These are phyloP conservation scores for Chrysoporthe cubensis DNA, from an alignment of 2,329 filamentous ascomycete species.

Conservation along the genomic window DNA sequence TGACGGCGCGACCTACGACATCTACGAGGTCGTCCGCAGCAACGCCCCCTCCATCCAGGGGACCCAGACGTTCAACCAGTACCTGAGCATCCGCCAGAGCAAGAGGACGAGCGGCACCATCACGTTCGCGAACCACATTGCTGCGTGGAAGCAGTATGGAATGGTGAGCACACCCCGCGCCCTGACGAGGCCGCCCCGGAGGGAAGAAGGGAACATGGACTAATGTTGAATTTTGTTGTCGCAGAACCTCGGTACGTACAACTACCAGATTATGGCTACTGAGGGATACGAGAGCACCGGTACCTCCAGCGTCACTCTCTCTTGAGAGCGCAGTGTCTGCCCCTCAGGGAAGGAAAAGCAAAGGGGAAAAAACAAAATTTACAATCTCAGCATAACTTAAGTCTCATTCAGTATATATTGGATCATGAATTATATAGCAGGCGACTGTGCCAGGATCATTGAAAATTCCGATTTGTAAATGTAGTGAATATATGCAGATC, in stretches of 20 bases:
- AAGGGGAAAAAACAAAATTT: too few relatives aligned
- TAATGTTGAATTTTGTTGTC: not conserved
- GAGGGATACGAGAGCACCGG: slow-evolving; percentile 47
- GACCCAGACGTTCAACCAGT: slow-evolving; percentile 48
- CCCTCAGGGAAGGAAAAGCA: too few relatives aligned
- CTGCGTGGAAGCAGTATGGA: slow-evolving; percentile 49
- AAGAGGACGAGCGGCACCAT: slow-evolving; percentile 51
- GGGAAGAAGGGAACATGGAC: not conserved
- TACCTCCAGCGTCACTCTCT: slow-evolving; percentile 23
- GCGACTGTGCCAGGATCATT: not conserved
- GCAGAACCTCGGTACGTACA: slow-evolving; percentile 43
- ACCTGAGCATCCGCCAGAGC: slow-evolving; percentile 46
- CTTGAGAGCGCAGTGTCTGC: not conserved
- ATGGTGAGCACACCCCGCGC: slow-evolving; percentile 30
- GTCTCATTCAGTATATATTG: not conserved
- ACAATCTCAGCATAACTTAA: too few relatives aligned
- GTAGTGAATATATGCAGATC: not conserved
- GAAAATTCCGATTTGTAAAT: not conserved
- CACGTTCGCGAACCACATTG: slow-evolving; percentile 49
- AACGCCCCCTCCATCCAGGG: slow-evolving; percentile 45
- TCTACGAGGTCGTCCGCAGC: slow-evolving; percentile 33
- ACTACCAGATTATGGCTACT: slow-evolving; percentile 53
- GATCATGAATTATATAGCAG: not conserved
- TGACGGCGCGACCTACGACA: slow-evolving; percentile 31
- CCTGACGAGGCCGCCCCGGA: not conserved